Evolutionary conservation across 2,329 filamentous ascomycete genomes (phyloP), one percentile per base, ranked within the genome.

Genomic region (Zasmidium citrigriseum): DNA sequence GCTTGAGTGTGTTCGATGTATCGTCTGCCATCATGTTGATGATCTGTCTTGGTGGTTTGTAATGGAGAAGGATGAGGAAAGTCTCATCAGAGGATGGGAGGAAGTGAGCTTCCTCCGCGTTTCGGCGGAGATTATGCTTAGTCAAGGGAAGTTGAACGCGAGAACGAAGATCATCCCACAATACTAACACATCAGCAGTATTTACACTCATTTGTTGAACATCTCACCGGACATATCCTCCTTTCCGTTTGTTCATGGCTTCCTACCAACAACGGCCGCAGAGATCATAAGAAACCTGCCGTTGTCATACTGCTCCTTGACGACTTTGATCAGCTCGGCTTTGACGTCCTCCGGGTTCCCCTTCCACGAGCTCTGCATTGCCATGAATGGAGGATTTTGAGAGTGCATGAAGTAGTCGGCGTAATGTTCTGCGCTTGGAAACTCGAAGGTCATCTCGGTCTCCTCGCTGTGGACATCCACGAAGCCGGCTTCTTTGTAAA

Each of bases 381-480:
- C 41, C 24, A 58, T 10, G 27, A 61, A 55, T 9, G 48, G 25
- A 22, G 59, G 55, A 53, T 61, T 58, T 18, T 41, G 34, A 24
- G 51, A 51, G 23, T 55, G 38, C 4, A 55, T 16, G 21, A 58
- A 58, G 34, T 55, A 58, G 11, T 58, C 55, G 46, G 48, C 52
- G 24, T 54, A 60, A n/a, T 52, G 50, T 46, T 60, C 54, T n/a
- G 44, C 58, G 44, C 46, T 57, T 27, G 45, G 34, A 21, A 54
- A 61, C 21, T 41, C 45, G n/a, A 58, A 27, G 1, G 9, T 45
- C 21, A 58, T 10, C 24, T 55, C 52, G 21, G 24, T 52, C 51
- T 55, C 53, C 24, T 25, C n/a, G 24, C n/a, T 47, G 46, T 10
- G 11, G 2, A 60, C 24, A 46, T 58, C 58, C 34, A 54, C 20